Evolutionary conservation across 208 protist species (phyloP), one percentile per base, ranked within the genome.

Genomic region (Naegleria gruberi): DNA sequence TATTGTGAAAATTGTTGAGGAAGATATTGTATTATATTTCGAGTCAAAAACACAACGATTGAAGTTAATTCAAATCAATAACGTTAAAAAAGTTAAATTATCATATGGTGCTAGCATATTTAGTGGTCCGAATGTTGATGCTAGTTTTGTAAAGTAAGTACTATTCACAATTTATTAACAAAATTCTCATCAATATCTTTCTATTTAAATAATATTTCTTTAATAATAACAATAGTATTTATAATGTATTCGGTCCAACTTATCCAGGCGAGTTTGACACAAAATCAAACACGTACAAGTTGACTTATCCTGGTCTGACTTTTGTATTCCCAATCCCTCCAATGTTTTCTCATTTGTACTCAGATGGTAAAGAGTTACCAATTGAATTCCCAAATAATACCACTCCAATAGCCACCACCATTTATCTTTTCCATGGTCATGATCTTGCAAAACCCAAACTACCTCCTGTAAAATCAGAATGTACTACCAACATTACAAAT

Each of bases 111-210:
- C 45, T 19, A 65, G 5, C 15, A 65, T 30, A 7, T 88, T 88
- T 57, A 88, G 45, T 65, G 84, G 84, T n/a, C 30, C 44, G 40
- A 37, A 1, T 10, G 19, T 55, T 87, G 83, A 87, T 46, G 26
- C 43, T 55, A 87, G n/a, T 41, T 87, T 87, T 55, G 83, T 87
- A 88, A 65, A 88, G 84, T 88, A 88, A 37, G 45, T 57, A 5
- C 3, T 45, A 74, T n/a, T 74, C 5, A 74, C 23, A 74, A 55
- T 5, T 55, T 55, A 15, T 19, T 55, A 55, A 55, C 15, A 5
- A 55, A 5, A 55, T 55, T 55, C 46, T n/a, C n/a, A n/a, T n/a
- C n/a, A n/a, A n/a, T n/a, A n/a, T n/a, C n/a, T n/a, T n/a, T n/a
- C n/a, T n/a, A n/a, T n/a, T n/a, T n/a, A n/a, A n/a, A n/a, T n/a